Base-by-base conservation (phyloP, 192 early-diverging fungal species). In the Coemansia sp. region DNA sequence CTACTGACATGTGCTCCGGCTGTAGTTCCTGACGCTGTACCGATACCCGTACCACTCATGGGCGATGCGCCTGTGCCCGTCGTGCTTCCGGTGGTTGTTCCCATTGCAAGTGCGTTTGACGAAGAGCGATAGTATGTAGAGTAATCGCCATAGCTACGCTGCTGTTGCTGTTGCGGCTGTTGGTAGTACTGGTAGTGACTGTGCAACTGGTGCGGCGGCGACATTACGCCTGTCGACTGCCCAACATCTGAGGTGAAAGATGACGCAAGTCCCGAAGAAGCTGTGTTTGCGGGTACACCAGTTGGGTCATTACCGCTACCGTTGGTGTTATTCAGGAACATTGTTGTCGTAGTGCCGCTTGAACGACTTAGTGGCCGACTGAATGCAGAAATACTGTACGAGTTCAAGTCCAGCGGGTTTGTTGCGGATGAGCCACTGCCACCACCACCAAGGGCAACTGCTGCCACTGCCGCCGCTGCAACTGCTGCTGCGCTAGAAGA, bases 311-410 rank as follows among this genome's bases (percentile, higher is more conserved):
- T 43, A 18, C 23, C 53, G 33, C 38, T 27, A 24, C 22, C 47
- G 25, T 4, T 8, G 10, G 24, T 51, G 55, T 57, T 61, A 46
- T 55, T 56, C 18, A 71, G 33, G 51, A 78, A 59, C 55, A 64
- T 54, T 18, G 68, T 49, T 3, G 68, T 55, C 3, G 73, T 43
- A 7, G 75, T 69, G 53, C 58, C 52, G 27, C 51, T 64, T 10
- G 58, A 24, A 59, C 68, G 69, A 19, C 53, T 61, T 3, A 78
- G 62, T 41, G 75, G 75, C 2, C 75, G 61, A 30, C 69, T 78
- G 37, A 78, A 67, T 13, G 75, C 69, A 39, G 75, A 78, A n/a
- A 78, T 65, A 33, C 69, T 78, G 52, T 78, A 78, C 2, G 74
- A 45, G 39, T 62, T 68, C 48, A 72, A 15, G 30, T 78, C 75